Base-by-base conservation (phyloP, 2,329 filamentous ascomycete species). In the Hypoxylon sp. region DNA sequence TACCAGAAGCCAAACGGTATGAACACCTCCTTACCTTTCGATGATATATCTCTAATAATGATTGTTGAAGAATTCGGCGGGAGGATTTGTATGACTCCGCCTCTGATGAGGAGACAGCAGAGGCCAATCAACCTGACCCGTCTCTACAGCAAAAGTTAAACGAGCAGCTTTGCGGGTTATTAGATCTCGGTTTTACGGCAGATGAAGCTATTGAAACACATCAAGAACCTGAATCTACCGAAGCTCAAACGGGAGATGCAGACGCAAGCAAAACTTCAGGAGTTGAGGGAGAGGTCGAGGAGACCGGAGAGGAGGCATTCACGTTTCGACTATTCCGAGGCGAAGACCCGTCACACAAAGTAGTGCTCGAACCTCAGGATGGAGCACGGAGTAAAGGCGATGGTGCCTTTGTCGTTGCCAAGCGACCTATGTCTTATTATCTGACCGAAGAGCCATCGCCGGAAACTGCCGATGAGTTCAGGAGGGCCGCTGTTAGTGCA, bases 321-420 rank as follows among this genome's bases (percentile, higher is more conserved):
- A 80, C 83, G 56, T 89, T 89, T 71, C 80, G 84, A 7, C 80
- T 89, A 26, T 89, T 89, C 72, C 81, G 81, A 64, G 78, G 79
- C 46, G 76, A 81, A 17, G 76, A 75, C 4, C 75, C 79, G 2
- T 74, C 78, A 1, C 79, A 80, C 53, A 87, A 82, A 60, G 80
- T 89, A 17, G 74, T 87, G 1, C 77, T 89, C 17, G 68, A 59
- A 51, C 52, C 76, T 13, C 76, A 80, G 37, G 79, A 82, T 24
- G 78, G 74, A n/a, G 72, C 69, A 3, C 66, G 70, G 3, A 78
- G 79, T 6, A 73, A 78, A 11, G 76, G 73, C 41, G 72, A 72
- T 46, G 84, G 75, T 2, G 76, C 70, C n/a, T 79, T 83, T 43
- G 70, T 82, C 13, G 69, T 76, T 8, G 67, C 76, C 3, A 70